phyloP scores from a whole-genome alignment of 2,329 filamentous ascomycete species.

The Arthrobotrys musiformis region DNA sequence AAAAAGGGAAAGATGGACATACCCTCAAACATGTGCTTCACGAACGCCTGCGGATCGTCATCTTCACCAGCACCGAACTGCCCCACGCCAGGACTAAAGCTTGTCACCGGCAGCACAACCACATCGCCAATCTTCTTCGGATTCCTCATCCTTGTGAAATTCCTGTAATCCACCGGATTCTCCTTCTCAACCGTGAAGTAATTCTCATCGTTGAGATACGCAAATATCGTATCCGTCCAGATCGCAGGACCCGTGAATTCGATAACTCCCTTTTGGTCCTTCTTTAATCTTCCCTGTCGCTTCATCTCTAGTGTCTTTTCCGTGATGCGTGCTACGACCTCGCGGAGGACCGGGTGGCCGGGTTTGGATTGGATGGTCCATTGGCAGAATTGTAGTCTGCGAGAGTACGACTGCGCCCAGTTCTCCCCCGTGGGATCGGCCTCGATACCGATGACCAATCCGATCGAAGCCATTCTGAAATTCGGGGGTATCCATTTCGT shows the following conservation, averaged over 20 bases:
- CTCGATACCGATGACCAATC: slow-evolving; percentile 92
- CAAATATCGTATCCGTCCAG: slow-evolving; percentile 93
- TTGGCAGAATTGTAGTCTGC: slow-evolving; percentile 96
- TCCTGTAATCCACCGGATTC: slow-evolving; percentile 81
- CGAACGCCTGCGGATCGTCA: slow-evolving; percentile 95
- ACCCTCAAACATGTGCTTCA: slow-evolving; percentile 95
- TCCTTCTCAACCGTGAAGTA: slow-evolving; percentile 84
- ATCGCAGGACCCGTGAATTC: slow-evolving; percentile 94
- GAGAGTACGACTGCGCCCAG: slow-evolving; percentile 95
- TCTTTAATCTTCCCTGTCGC: slow-evolving; percentile 72
- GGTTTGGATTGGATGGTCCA: slow-evolving; percentile 98
- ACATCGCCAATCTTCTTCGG: slow-evolving; percentile 93
- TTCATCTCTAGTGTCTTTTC: slow-evolving; percentile 81
- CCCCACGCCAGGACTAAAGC: slow-evolving; percentile 92
- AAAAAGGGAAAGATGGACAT: neutral
- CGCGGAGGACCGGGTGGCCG: slow-evolving; percentile 88
- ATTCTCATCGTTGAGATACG: slow-evolving; percentile 89
- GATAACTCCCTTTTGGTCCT: slow-evolving; percentile 77
- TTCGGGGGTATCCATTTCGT: slow-evolving; percentile 85
- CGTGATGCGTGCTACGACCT: slow-evolving; percentile 87
- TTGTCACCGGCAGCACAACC: slow-evolving; percentile 91
- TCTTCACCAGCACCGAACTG: slow-evolving; percentile 91
- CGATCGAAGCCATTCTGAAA: slow-evolving; percentile 80
- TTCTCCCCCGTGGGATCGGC: slow-evolving; percentile 92
- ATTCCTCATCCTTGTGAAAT: slow-evolving; percentile 87